These are phyloP conservation scores for Stachybotrys echinatus DNA, from an alignment of 2,329 filamentous ascomycete species.

Conservation along the genomic window DNA sequence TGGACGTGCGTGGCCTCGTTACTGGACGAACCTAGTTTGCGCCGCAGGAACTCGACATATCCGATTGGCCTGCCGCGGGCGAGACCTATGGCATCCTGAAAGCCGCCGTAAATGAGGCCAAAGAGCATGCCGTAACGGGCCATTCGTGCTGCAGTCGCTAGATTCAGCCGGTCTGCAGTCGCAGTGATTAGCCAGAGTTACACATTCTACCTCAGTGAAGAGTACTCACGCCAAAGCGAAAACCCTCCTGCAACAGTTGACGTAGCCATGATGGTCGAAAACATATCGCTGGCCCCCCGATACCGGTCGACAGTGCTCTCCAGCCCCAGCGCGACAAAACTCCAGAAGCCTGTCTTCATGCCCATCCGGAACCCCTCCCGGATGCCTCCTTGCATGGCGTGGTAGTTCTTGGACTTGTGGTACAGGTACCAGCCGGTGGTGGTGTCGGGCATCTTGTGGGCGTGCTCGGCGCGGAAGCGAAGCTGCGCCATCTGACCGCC, in stretches of 20 bases:
- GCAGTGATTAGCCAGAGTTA: conserved; percentile 23
- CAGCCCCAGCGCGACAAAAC: conserved; percentile 68
- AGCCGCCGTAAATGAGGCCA: conserved; percentile 72
- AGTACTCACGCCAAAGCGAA: conserved; percentile 71
- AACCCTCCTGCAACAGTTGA: conserved; percentile 81
- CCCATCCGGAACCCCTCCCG: conserved; percentile 76
- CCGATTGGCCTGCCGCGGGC: conserved; percentile 66
- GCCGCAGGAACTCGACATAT: conserved; percentile 65
- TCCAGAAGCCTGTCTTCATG: conserved; percentile 64
- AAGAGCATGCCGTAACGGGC: conserved; percentile 75
- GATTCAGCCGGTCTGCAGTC: conserved; percentile 67
- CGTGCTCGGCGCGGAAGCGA: conserved; percentile 91
- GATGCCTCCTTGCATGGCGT: conserved; percentile 70
- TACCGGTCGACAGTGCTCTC: conserved; percentile 82
- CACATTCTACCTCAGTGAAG: conserved; percentile 12
- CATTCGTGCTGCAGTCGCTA: conserved; percentile 70
- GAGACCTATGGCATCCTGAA: conserved; percentile 70
- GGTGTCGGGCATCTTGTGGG: conserved; percentile 81
- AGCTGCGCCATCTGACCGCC: conserved; percentile 71
- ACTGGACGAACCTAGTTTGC: conserved; percentile 23
- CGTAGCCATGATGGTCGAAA: conserved; percentile 78
- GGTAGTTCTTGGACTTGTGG: conserved; percentile 96
- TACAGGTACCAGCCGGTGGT: conserved; percentile 96
- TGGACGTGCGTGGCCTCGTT: conserved; percentile 8
- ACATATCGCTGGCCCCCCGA: conserved; percentile 64